A percentile compares a stretch with the other conserved stretches of the same genome.
Conservation (phyloP, 192 early-diverging fungal genomes). For the Linnemannia elongata region DNA sequence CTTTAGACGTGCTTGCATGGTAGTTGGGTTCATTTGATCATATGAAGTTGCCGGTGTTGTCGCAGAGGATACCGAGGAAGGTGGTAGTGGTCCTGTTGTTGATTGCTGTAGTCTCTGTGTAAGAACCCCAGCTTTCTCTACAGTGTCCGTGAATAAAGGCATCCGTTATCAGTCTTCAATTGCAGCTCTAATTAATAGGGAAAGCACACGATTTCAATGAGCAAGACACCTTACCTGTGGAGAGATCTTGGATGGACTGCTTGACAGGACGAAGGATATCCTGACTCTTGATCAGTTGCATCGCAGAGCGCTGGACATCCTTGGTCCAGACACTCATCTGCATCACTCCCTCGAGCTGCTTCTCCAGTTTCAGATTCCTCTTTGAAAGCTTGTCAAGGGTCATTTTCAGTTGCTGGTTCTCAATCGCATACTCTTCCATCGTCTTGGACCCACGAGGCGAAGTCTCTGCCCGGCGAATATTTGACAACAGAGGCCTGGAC, state of each 20-base stretch:
- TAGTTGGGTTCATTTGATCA: conserved; percentile 22
- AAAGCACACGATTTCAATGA: neutral
- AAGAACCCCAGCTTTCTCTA: neutral
- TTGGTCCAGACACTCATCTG: conserved; percentile 56
- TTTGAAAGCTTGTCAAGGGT: conserved; percentile 72
- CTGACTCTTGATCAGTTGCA: conserved; percentile 53
- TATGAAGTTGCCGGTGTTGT: neutral
- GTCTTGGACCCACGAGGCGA: conserved; percentile 57
- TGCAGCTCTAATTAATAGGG: neutral
- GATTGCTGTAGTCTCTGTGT: conserved; percentile 9
- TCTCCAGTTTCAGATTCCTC: conserved; percentile 52
- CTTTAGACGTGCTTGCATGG: conserved; percentile 60
- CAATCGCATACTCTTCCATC: conserved; percentile 73
- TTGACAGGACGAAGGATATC: conserved; percentile 51
- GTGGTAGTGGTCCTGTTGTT: neutral
- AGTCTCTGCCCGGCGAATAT: conserved; percentile 1
- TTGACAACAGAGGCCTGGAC: neutral
- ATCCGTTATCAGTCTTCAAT: neutral
- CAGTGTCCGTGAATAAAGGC: neutral
- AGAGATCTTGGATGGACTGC: conserved; percentile 43
- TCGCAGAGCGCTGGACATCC: conserved; percentile 45
- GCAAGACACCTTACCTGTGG: conserved; percentile 10
- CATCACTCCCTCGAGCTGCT: conserved; percentile 49
- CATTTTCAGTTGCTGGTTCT: conserved; percentile 75
- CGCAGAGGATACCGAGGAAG: neutral